These are phyloP conservation scores for Spathaspora hagerdaliae DNA, from an alignment of 805 yeast species.

Conservation along the genomic window DNA sequence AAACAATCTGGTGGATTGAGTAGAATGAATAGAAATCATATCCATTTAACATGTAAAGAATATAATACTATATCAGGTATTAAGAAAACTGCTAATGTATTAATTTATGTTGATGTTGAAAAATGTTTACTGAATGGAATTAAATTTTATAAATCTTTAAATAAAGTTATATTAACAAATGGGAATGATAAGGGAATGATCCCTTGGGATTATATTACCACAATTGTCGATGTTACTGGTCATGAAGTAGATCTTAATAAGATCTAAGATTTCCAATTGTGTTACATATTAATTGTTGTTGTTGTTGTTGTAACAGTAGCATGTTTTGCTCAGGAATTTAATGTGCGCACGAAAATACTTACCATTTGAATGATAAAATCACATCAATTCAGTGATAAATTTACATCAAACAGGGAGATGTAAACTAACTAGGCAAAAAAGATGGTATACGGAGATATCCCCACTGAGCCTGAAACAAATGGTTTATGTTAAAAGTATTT, in stretches of 20 bases:
- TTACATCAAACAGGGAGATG: too few relatives aligned
- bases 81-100: slow-evolving; percentile 51
- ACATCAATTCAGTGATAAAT: too few relatives aligned
- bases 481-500: too few relatives aligned
- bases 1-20: slow-evolving; percentile 53
- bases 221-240: slow-evolving; percentile 14
- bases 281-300: too few relatives aligned
- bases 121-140: slow-evolving; percentile 43
- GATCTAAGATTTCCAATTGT: neutral
- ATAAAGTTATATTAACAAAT: slow-evolving; percentile 68
- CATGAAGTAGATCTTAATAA: slow-evolving; percentile 1
- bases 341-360: too few relatives aligned
- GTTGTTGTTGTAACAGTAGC: too few relatives aligned
- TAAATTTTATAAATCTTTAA: slow-evolving; percentile 57
- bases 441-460: too few relatives aligned
- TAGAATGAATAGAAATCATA: slow-evolving; percentile 74
- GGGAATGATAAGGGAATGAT: slow-evolving; percentile 57
- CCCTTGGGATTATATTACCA: slow-evolving; percentile 37
- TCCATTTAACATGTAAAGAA: slow-evolving; percentile 71
- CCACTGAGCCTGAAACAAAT: too few relatives aligned
- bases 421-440: too few relatives aligned
- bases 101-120: slow-evolving; percentile 59
- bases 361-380: too few relatives aligned
- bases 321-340: too few relatives aligned
- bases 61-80: slow-evolving; percentile 62